A percentile compares a stretch with the other conserved stretches of the same genome.
phyloP scores from a whole-genome alignment of 805 yeast species.

The Alloascoidea hylecoeti region DNA sequence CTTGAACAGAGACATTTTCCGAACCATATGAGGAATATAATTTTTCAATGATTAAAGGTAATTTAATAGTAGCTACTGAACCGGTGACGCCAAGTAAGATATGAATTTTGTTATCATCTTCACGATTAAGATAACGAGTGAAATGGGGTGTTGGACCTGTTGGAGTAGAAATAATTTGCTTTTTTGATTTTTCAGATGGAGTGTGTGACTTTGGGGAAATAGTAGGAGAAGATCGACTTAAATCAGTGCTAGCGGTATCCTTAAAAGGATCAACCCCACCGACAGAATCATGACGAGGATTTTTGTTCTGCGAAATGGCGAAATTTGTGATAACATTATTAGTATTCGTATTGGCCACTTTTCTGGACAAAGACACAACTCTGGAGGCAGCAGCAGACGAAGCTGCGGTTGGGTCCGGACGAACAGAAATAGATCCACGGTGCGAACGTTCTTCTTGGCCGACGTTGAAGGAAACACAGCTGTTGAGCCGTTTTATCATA shows the following conservation, averaged over 20 bases:
- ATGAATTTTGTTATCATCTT: constrained; percentile 76
- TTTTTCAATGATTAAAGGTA: constrained; percentile 80
- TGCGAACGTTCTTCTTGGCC: constrained; percentile 1
- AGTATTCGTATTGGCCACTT: not conserved
- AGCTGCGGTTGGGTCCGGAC: no score
- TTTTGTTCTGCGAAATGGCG: no score
- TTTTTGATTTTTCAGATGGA: no score
- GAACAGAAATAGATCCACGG: constrained; percentile 1
- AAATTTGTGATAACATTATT: no score
- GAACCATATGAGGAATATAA: constrained; percentile 67
- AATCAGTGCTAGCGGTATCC: not conserved
- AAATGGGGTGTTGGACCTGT: not conserved
- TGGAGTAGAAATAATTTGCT: not conserved
- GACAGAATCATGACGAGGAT: not conserved
- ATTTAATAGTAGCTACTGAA: constrained; percentile 90
- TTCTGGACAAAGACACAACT: not conserved
- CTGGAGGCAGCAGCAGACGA: not conserved
- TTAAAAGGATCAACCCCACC: not conserved
- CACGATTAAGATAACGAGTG: not conserved
- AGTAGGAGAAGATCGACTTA: not conserved
- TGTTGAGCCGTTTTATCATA: not conserved
- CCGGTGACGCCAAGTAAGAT: constrained; percentile 90
- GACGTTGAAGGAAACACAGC: not conserved
- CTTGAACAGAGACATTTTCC: constrained; percentile 64
- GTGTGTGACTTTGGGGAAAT: no score